Percentiles rank a stretch among this genome's conserved stretches.
These are phyloP conservation scores for Fusarium illudens DNA, from an alignment of 2,329 filamentous ascomycete species.

Conservation along the genomic window DNA sequence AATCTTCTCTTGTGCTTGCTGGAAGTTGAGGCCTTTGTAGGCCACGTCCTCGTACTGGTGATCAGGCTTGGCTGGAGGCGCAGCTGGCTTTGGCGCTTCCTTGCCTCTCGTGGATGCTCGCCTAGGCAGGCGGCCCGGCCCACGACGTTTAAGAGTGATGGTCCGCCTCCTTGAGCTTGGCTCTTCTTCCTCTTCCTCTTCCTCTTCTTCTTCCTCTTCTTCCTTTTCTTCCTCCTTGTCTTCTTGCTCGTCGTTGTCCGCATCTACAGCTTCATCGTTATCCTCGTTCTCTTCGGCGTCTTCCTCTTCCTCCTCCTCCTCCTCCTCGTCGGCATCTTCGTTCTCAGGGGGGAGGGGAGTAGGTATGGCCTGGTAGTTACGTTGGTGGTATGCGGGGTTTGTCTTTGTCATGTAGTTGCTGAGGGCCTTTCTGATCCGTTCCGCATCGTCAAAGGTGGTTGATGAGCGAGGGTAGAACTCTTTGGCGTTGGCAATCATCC, in stretches of 20 bases:
- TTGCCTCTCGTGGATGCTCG: slow-evolving; percentile 44
- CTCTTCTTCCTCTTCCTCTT: slow-evolving; percentile 43
- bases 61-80: slow-evolving; percentile 56
- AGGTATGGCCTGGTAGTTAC: slow-evolving; percentile 73
- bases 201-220: slow-evolving; percentile 45
- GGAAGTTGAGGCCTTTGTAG: slow-evolving; percentile 79
- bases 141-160: slow-evolving; percentile 52
- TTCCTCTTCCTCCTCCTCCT: slow-evolving; percentile 43
- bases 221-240: slow-evolving; percentile 45
- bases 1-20: slow-evolving; percentile 87
- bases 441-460: slow-evolving; percentile 81
- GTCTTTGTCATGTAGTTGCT: slow-evolving; percentile 88
- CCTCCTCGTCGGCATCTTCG: slow-evolving; percentile 44
- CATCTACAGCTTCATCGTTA: slow-evolving; percentile 47
- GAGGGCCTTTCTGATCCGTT: slow-evolving; percentile 84
- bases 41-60: slow-evolving; percentile 63
- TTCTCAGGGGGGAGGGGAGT: slow-evolving; percentile 70
- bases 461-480: slow-evolving; percentile 80
- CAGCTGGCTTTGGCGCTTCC: slow-evolving; percentile 48
- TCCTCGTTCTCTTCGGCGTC: slow-evolving; percentile 43
- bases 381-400: slow-evolving; percentile 81
- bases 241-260: slow-evolving; percentile 44
- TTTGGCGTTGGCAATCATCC: slow-evolving; percentile 88
- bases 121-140: slow-evolving; percentile 48
- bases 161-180: slow-evolving; percentile 48